Evolutionary conservation across 805 yeast species (phyloP).

Genomic region (Teunomyces lycoperdinae): DNA sequence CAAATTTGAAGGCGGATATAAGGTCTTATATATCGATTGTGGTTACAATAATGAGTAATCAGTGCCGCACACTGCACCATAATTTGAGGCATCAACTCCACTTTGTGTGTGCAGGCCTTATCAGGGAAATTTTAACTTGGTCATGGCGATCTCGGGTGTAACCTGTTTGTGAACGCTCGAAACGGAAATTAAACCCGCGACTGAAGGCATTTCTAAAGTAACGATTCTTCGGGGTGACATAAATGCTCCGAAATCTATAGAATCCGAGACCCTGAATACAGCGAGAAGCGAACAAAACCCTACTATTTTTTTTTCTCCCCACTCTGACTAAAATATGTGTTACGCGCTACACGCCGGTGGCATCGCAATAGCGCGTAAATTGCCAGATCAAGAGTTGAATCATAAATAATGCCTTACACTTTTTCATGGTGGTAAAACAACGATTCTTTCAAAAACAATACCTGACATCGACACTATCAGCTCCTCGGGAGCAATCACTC

Average conservation of each 20-base stretch:
- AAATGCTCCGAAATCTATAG: not conserved
- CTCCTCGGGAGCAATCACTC: not conserved
- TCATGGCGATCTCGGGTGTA: not conserved
- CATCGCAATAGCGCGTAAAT: not conserved
- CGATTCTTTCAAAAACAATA: conserved; percentile 1
- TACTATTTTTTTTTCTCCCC: not conserved
- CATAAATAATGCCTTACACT: not conserved
- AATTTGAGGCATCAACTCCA: not conserved
- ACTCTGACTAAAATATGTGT: too few relatives aligned
- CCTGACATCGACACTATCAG: not conserved
- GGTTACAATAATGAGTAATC: not conserved
- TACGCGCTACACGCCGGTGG: not conserved
- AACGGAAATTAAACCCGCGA: not conserved
- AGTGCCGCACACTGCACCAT: not conserved
- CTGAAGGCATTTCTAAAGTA: not conserved
- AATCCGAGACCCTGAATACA: not conserved
- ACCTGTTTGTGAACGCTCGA: not conserved
- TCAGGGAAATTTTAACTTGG: not conserved
- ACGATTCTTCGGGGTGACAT: too few relatives aligned
- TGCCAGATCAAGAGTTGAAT: not conserved
- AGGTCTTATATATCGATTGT: too few relatives aligned
- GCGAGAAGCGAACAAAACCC: not conserved
- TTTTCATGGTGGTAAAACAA: not conserved
- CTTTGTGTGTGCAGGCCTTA: not conserved
- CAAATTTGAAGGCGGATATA: too few relatives aligned